phyloP scores from a whole-genome alignment of 75 land plant species.

The Pinus albicaulis region DNA sequence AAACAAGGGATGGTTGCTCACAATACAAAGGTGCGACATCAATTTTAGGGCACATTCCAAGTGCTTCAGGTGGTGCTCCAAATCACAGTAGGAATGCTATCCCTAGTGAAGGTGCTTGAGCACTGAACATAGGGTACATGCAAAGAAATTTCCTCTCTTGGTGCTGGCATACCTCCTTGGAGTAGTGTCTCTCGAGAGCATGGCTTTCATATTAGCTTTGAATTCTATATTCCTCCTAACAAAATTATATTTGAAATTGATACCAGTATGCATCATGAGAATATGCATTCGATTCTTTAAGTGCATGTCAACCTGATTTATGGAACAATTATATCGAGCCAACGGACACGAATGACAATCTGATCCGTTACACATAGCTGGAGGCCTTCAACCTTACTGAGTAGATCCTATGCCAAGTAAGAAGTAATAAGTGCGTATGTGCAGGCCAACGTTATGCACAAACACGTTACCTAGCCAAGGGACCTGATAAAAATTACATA shows the following conservation, averaged over 20 bases:
- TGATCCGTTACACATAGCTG: too few relatives aligned
- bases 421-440: too few relatives aligned
- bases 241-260: slow-evolving; percentile 13
- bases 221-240: slow-evolving; percentile 87
- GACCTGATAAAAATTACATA: too few relatives aligned
- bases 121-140: slow-evolving; percentile 27
- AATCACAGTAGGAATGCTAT: slow-evolving; percentile 53
- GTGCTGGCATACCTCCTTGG: slow-evolving; percentile 44
- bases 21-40: slow-evolving; percentile 45
- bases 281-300: too few relatives aligned
- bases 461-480: too few relatives aligned
- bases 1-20: slow-evolving; percentile 11
- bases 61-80: slow-evolving; percentile 25
- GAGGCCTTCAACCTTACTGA: too few relatives aligned
- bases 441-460: too few relatives aligned
- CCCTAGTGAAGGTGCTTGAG: slow-evolving; percentile 26
- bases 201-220: slow-evolving; percentile 49
- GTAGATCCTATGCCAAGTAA: too few relatives aligned
- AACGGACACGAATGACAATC: too few relatives aligned
- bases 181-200: slow-evolving; percentile 25
- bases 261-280: too few relatives aligned
- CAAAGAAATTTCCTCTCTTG: slow-evolving; percentile 54
- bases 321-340: too few relatives aligned
- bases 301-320: too few relatives aligned
- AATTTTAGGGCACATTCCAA: slow-evolving; percentile 27